Percentiles rank a stretch among this genome's conserved stretches.
phyloP scores from a whole-genome alignment of 176 grass and related monocot species.

The Triticum dicoccoides region DNA sequence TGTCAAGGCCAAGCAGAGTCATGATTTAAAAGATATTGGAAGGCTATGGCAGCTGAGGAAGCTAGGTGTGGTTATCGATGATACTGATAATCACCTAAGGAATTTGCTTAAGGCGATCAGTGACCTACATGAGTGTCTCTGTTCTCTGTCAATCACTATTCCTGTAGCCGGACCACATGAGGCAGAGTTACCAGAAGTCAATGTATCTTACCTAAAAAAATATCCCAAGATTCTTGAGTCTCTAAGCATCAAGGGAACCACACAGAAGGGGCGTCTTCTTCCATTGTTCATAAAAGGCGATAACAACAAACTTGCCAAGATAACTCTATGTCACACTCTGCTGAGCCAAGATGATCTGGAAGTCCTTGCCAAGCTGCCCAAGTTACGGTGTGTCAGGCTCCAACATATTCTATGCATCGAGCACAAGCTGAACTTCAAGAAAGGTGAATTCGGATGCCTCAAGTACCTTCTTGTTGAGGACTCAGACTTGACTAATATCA shows the following conservation, averaged over 20 bases:
- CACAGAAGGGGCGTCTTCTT: not conserved
- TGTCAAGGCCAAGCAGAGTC: not conserved
- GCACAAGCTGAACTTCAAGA: not conserved
- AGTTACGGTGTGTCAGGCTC: not conserved
- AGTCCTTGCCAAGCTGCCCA: not conserved
- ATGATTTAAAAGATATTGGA: not conserved
- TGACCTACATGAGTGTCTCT: not conserved
- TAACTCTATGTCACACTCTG: not conserved
- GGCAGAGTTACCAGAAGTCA: not conserved
- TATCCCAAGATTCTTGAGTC: not conserved
- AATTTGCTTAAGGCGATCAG: not conserved
- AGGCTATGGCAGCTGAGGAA: conserved; percentile 18
- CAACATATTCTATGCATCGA: not conserved
- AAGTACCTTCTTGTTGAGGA: conserved; percentile 16
- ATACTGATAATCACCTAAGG: not conserved
- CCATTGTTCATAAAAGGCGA: not conserved
- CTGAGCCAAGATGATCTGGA: not conserved
- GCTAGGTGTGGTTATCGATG: conserved; percentile 7
- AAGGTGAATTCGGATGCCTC: not conserved
- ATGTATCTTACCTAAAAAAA: not conserved
- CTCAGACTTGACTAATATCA: not conserved
- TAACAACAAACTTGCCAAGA: not conserved
- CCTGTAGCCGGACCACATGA: fast-evolving
- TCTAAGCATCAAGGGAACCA: conserved; percentile 16
- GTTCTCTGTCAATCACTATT: not conserved